Evolutionary conservation across 306 rosid species (phyloP), one percentile per base, ranked within the genome.

Genomic region (Crataegus laevigata): DNA sequence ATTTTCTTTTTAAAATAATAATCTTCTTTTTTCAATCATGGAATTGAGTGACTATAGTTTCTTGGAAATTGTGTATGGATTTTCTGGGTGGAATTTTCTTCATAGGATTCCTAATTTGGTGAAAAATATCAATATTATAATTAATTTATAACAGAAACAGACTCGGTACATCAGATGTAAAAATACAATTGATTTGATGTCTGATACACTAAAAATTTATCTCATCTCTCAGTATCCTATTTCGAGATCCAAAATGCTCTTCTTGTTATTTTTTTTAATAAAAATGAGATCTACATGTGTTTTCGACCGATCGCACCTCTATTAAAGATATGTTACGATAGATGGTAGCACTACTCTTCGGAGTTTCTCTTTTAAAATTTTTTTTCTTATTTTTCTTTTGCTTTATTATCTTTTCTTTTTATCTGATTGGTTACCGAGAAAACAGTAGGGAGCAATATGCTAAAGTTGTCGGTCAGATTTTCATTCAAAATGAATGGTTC

Each of bases 341-440:
- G 9, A 34, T 34, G 40, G 40, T 36, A 36, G 10, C 2, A 36
- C 40, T 36, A 36, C 40, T 36, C 8, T 36, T 36, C 66, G 75
- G 60, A 66, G 66, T 6, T 79, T 72, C 42, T 80, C 6, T 42
- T 25, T 51, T 34, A 69, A 18, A 11, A 19, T 51, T 73, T 34
- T 15, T 36, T 42, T 30, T 28, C 6, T 29, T 66, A 28, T 24
- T 28, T 25, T 1, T 70, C 21, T 70, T 51, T 32, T 22, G 11
- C 26, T 30, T 34, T 61, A 34, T 7, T 36, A 36, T 36, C 58
- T 57, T 67, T 11, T 43, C 47, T 12, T 73, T 21, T 18, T 24
- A 25, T 68, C 2, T 74, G 63, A 57, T 77, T 72, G 87, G 78
- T 68, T 61, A 42, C 50, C 8, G 74, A 81, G 79, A 75, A 74